phyloP scores from a whole-genome alignment of 371 early-diverging fungal genomes.

The Mortierella sp. region DNA sequence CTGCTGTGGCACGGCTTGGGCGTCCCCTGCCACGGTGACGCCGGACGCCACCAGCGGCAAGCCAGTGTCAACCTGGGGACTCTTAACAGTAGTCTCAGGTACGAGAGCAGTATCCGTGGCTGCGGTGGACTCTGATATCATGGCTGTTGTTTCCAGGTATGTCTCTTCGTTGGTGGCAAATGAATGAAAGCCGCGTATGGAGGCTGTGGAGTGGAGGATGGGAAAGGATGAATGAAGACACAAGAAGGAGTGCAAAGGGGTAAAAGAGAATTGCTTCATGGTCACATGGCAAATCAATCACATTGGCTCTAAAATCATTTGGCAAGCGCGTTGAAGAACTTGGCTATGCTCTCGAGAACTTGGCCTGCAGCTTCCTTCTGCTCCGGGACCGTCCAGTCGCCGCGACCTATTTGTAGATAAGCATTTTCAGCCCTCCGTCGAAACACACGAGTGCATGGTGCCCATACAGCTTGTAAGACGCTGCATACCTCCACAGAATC shows the following conservation, averaged over 20 bases:
- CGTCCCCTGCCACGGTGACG: background rate
- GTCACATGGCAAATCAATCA: too few relatives aligned
- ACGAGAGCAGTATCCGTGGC: constrained; percentile 12
- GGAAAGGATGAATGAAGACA: background rate
- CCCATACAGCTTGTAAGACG: background rate
- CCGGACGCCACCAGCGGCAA: background rate
- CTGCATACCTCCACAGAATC: constrained; percentile 51
- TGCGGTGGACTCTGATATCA: constrained; percentile 26
- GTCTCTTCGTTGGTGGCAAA: background rate
- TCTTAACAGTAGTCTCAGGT: background rate
- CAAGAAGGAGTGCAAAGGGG: background rate
- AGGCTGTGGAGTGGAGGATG: background rate
- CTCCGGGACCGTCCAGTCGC: constrained; percentile 37
- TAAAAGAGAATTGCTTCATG: too few relatives aligned
- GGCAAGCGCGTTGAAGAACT: constrained; percentile 45
- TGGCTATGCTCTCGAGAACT: constrained; percentile 34
- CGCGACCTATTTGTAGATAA: constrained; percentile 30
- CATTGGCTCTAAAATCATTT: too few relatives aligned
- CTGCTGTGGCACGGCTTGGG: background rate
- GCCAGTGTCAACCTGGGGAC: background rate
- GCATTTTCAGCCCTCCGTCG: background rate
- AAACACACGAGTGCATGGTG: background rate
- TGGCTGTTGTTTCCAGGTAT: background rate
- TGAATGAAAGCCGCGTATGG: too few relatives aligned
- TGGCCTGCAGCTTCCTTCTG: constrained; percentile 35